phyloP scores from a whole-genome alignment of 225 moss, liverwort and hornwort genomes.

The Takakia lepidozioides region DNA sequence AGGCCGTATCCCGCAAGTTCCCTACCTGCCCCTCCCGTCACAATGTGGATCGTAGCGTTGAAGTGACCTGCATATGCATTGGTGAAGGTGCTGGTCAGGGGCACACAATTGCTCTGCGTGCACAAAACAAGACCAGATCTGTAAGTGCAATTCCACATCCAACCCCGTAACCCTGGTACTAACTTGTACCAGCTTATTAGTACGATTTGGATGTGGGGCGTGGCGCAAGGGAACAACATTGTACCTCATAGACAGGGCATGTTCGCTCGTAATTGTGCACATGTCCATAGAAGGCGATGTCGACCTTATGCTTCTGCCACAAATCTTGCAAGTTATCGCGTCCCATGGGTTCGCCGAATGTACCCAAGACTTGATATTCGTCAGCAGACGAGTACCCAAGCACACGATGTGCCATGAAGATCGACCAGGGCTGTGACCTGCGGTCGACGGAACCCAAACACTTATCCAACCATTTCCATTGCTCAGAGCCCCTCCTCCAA shows the following conservation, averaged over 20 bases:
- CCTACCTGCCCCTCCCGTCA: conserved; percentile 50
- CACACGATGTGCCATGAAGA: conserved; percentile 39
- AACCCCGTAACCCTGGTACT: neutral
- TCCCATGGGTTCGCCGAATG: conserved; percentile 36
- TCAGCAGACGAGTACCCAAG: conserved; percentile 40
- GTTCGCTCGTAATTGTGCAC: conserved; percentile 12
- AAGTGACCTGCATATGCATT: conserved; percentile 46
- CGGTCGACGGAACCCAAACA: conserved; percentile 38
- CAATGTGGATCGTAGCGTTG: conserved; percentile 62
- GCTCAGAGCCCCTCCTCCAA: conserved; percentile 45
- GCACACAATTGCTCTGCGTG: conserved; percentile 37
- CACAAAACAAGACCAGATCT: neutral
- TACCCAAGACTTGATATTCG: conserved; percentile 17
- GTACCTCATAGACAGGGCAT: conserved; percentile 14
- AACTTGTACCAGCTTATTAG: neutral
- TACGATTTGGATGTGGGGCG: neutral
- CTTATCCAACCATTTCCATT: conserved; percentile 42
- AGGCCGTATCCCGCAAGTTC: conserved; percentile 23
- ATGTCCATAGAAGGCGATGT: conserved; percentile 39
- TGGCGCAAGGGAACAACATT: neutral
- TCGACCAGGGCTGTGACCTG: conserved; percentile 50
- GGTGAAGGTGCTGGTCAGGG: no score
- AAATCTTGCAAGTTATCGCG: conserved; percentile 26
- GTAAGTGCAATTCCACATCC: neutral
- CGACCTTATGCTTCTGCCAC: conserved; percentile 59